These are phyloP conservation scores for Nannizziopsis barbatae DNA, from an alignment of 2,329 filamentous ascomycete species.

Conservation along the genomic window DNA sequence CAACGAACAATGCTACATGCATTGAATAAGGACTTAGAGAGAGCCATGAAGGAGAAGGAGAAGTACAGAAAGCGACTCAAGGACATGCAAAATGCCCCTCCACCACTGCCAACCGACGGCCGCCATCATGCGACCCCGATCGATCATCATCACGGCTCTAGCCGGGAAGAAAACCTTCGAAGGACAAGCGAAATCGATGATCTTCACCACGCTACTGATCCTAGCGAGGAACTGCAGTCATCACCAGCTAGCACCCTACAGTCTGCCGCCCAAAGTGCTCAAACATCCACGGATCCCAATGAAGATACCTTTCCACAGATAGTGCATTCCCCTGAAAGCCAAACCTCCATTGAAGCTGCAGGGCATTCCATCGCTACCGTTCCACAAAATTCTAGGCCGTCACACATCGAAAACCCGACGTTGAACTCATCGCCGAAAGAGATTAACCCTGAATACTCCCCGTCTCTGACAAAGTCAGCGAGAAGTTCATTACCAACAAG, in stretches of 20 bases:
- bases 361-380: background rate
- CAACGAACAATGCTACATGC: conserved; percentile 88
- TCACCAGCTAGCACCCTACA: background rate
- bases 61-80: conserved; percentile 84
- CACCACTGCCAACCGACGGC: conserved; percentile 5
- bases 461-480: conserved; percentile 12
- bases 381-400: no score
- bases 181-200: background rate
- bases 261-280: background rate
- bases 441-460: no score
- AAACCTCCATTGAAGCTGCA: background rate
- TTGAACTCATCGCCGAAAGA: no score
- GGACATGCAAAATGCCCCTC: conserved; percentile 43
- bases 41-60: conserved; percentile 85
- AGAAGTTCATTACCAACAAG: conserved; percentile 50
- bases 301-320: background rate
- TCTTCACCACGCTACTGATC: background rate
- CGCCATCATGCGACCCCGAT: background rate
- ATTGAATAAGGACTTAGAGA: conserved; percentile 86
- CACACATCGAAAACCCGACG: no score
- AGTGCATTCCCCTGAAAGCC: background rate
- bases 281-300: background rate
- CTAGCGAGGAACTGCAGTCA: background rate
- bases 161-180: background rate
- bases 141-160: background rate